These are phyloP conservation scores for Novymonas esmeraldas DNA, from an alignment of 208 protist genomes.

Conservation along the genomic window DNA sequence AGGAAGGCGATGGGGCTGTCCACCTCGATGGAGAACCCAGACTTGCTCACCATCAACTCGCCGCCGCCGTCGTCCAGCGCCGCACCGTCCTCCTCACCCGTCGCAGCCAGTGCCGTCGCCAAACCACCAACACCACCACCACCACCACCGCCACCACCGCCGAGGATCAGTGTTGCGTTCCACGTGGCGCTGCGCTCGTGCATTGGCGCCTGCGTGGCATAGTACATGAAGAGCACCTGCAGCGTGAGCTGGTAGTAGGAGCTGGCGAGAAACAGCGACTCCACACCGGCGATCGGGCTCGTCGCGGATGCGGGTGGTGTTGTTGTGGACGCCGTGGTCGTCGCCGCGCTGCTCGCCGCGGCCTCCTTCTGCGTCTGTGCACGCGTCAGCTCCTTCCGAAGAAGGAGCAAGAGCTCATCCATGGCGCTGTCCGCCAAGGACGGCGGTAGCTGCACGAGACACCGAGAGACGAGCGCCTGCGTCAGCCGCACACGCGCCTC, in stretches of 20 bases:
- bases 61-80: constrained; percentile 8
- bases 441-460: constrained; percentile 59
- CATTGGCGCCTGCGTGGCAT: constrained; percentile 65
- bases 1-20: constrained; percentile 74
- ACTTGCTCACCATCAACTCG: constrained; percentile 23
- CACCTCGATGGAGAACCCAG: constrained; percentile 48
- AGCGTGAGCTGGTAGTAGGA: constrained; percentile 71
- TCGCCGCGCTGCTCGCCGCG: constrained; percentile 2
- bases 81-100: constrained; percentile 5
- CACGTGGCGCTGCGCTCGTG: constrained; percentile 37
- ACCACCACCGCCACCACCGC: not conserved
- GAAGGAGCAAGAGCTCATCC: constrained; percentile 50
- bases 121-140: not conserved
- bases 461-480: constrained; percentile 73
- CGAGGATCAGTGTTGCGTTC: constrained; percentile 17
- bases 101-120: not conserved
- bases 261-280: constrained; percentile 24
- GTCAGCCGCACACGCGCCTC: constrained; percentile 59
- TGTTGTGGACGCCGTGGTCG: not conserved
- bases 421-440: constrained; percentile 60
- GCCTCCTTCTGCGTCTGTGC: constrained; percentile 28
- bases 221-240: constrained; percentile 74
- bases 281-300: constrained; percentile 13
- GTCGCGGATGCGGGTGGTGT: too few relatives aligned
- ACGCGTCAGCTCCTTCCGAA: constrained; percentile 40